Conservation (phyloP, 140 eudicot genomes). For the Erigeron philadelphicus region DNA sequence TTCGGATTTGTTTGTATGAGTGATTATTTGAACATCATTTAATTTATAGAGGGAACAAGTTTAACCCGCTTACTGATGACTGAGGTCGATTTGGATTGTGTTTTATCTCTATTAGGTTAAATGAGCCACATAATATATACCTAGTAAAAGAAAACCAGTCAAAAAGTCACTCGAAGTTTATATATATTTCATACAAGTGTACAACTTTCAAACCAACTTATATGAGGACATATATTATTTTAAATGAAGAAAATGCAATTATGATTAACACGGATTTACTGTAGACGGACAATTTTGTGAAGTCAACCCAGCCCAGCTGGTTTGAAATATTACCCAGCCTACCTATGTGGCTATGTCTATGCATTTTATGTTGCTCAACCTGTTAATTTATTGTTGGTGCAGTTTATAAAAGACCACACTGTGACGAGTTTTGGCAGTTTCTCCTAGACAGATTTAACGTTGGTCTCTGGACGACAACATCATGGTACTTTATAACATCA, state of each 20-base stretch:
- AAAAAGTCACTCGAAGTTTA: background rate
- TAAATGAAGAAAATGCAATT: background rate
- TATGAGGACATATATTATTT: background rate
- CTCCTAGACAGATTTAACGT: conserved; percentile 64
- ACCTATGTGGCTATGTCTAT: background rate
- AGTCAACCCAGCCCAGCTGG: background rate
- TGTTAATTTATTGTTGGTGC: conserved; percentile 29
- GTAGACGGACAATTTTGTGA: background rate
- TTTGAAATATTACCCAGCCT: conserved; percentile 8
- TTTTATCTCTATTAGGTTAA: background rate
- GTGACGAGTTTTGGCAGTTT: conserved; percentile 69
- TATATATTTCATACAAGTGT: background rate
- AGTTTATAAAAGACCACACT: conserved; percentile 86
- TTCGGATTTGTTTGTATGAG: conserved; percentile 16
- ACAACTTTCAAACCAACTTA: background rate
- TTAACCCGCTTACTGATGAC: background rate
- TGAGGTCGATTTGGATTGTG: background rate
- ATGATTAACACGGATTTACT: background rate
- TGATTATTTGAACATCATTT: background rate
- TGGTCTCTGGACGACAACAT: conserved; percentile 82
- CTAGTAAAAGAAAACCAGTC: background rate
- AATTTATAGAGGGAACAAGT: background rate
- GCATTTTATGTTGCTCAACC: background rate
- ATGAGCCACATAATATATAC: background rate
- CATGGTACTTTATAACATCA: conserved; percentile 39